Evolutionary conservation across 2,329 filamentous ascomycete species (phyloP).

Genomic region (Cladosporium sp.): DNA sequence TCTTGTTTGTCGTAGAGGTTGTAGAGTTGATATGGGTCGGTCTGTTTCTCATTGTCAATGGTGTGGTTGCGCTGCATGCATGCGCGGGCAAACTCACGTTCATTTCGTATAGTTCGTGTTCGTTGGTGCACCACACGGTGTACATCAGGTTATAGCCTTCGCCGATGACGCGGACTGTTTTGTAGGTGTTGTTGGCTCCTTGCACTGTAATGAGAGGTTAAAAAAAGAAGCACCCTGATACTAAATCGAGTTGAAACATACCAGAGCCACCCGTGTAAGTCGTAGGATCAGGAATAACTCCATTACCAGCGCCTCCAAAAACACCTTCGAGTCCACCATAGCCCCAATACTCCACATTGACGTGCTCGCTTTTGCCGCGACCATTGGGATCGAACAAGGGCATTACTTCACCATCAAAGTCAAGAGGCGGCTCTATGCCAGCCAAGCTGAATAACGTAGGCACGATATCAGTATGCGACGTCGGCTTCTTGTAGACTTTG

Average conservation of each 20-base stretch:
- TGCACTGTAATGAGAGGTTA: background rate
- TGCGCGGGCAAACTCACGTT: background rate
- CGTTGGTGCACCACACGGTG: background rate
- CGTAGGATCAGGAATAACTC: background rate
- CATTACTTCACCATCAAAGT: background rate
- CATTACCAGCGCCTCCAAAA: background rate
- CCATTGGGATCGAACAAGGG: background rate
- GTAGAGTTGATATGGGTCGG: background rate
- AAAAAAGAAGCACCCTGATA: background rate
- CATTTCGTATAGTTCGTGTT: background rate
- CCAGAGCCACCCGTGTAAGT: background rate
- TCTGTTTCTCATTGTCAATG: background rate
- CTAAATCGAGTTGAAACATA: background rate
- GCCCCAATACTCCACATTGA: background rate
- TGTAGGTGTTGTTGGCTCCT: background rate
- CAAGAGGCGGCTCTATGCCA: background rate
- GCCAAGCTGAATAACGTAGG: background rate
- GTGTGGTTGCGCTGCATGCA: background rate
- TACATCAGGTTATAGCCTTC: background rate
- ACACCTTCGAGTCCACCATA: background rate
- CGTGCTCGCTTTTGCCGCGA: background rate
- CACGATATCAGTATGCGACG: constrained; percentile 40
- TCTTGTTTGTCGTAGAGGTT: background rate
- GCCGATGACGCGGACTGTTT: background rate
- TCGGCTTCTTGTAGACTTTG: constrained; percentile 33